These are phyloP conservation scores for Camellia japonica DNA, from an alignment of 148 eudicot genomes.

Conservation along the genomic window DNA sequence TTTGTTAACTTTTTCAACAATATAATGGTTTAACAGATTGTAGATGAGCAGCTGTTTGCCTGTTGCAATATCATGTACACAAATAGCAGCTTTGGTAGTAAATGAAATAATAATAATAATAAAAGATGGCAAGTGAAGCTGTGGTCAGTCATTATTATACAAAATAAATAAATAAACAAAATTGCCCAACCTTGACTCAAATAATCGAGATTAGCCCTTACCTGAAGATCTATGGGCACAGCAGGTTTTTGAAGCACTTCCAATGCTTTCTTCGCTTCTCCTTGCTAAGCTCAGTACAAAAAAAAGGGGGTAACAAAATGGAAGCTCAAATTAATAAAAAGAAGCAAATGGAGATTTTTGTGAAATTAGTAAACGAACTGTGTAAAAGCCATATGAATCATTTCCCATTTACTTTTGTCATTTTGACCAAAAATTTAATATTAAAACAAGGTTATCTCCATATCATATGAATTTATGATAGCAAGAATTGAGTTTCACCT, in stretches of 20 bases:
- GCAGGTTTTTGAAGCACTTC: constrained; percentile 82
- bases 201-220: constrained; percentile 21
- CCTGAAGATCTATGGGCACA: constrained; percentile 83
- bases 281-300: constrained; percentile 55
- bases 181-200: constrained; percentile 7
- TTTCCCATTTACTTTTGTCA: background rate
- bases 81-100: background rate
- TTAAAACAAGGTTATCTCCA: too few species aligned
- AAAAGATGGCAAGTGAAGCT: too few species aligned
- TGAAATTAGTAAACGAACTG: background rate
- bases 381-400: background rate
- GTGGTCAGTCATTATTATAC: background rate
- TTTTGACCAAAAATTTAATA: too few species aligned
- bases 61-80: background rate
- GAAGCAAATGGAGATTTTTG: background rate
- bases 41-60: background rate
- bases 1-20: background rate
- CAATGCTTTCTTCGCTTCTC: constrained; percentile 95
- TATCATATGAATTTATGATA: too few species aligned
- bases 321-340: background rate
- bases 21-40: background rate
- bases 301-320: background rate
- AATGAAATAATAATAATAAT: background rate
- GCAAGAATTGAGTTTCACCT: too few species aligned
- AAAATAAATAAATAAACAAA: background rate